These are phyloP conservation scores for Suhomyces terraborum DNA, from an alignment of 1,139 yeast genomes.

Conservation along the genomic window DNA sequence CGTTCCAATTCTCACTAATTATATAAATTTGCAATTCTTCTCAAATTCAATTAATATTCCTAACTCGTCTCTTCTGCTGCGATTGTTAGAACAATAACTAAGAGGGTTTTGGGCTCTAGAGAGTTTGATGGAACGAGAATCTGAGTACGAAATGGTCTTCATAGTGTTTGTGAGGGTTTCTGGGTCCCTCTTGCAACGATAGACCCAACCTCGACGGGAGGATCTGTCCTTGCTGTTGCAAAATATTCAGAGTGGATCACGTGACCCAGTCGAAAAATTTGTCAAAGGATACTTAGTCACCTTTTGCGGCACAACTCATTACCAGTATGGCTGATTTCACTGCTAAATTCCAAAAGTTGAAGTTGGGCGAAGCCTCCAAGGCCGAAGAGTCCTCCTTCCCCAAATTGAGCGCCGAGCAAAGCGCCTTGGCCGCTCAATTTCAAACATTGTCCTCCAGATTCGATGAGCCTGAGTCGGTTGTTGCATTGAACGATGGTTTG, in stretches of 20 bases:
- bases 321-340: conserved; percentile 45
- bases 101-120: too few relatives aligned
- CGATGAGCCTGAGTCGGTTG: conserved; percentile 54
- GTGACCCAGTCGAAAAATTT: conserved; percentile 13
- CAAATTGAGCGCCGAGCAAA: conserved; percentile 48
- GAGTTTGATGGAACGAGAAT: too few relatives aligned
- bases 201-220: too few relatives aligned
- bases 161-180: too few relatives aligned
- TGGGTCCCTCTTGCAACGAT: too few relatives aligned
- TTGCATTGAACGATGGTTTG: conserved; percentile 66
- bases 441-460: conserved; percentile 65
- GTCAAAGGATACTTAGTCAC: conserved; percentile 3
- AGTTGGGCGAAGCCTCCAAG: conserved; percentile 36
- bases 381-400: conserved; percentile 35
- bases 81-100: too few relatives aligned
- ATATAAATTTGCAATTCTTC: too few relatives aligned
- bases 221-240: conserved; percentile 8
- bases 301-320: not conserved
- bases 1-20: too few relatives aligned
- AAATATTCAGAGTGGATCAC: conserved; percentile 6
- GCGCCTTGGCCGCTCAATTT: conserved; percentile 84
- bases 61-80: too few relatives aligned
- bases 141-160: too few relatives aligned
- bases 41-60: too few relatives aligned
- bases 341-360: conserved; percentile 41